Evolutionary conservation across 192 early-diverging fungal genomes (phyloP).

Genomic region (Gryganskiella cystojenkinii): DNA sequence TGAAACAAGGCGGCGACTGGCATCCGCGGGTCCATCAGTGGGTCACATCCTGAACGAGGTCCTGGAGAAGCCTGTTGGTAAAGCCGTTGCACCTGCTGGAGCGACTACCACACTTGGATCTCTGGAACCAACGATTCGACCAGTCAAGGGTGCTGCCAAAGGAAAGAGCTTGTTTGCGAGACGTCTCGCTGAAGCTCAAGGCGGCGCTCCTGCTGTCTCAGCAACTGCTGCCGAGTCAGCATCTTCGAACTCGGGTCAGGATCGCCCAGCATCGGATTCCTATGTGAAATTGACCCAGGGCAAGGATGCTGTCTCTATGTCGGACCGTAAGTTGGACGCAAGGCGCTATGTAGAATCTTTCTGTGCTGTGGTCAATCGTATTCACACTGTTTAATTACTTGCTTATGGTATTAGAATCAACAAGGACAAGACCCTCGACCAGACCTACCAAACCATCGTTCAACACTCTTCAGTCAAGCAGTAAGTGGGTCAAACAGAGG

Average conservation of each 20-base stretch:
- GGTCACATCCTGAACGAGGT: slow-evolving; percentile 49
- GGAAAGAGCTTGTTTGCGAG: slow-evolving; percentile 47
- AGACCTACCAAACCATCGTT: neutral
- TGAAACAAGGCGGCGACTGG: slow-evolving; percentile 31
- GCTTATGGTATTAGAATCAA: slow-evolving; percentile 8
- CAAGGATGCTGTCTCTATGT: too few species aligned
- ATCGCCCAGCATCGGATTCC: neutral
- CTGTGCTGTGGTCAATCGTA: too few species aligned
- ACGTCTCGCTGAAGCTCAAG: slow-evolving; percentile 35
- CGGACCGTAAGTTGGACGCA: too few species aligned
- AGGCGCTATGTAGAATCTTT: too few species aligned
- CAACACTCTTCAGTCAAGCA: neutral
- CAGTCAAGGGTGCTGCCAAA: slow-evolving; percentile 21
- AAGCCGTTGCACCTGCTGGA: slow-evolving; percentile 26
- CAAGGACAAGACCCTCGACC: neutral
- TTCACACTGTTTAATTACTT: too few species aligned
- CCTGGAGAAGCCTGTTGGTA: slow-evolving; percentile 34
- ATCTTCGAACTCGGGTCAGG: neutral
- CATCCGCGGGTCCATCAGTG: slow-evolving; percentile 26
- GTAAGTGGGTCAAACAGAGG: neutral
- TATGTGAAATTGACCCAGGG: too few species aligned
- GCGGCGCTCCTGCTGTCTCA: slow-evolving; percentile 9
- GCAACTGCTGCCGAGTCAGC: neutral
- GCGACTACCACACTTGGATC: slow-evolving; percentile 30
- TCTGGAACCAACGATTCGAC: slow-evolving; percentile 2